Evolutionary conservation across 441 rosid species (phyloP), one percentile per base, ranked within the genome.

Genomic region (Adansonia grandidieri): DNA sequence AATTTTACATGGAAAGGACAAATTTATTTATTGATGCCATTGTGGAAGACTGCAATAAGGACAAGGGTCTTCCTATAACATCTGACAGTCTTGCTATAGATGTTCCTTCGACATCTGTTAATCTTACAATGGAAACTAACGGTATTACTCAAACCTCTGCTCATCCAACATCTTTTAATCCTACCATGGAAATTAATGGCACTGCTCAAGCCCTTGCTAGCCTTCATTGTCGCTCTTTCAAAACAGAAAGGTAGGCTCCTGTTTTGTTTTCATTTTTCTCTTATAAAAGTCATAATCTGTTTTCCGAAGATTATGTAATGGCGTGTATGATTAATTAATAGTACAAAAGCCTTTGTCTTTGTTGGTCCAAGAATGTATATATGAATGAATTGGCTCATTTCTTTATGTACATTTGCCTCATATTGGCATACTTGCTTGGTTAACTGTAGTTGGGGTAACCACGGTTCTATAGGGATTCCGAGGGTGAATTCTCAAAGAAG

Each of bases 381-480:
- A 22, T 19, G 63, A 19, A 20, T 8, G 44, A 32, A 14, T 13
- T 0, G 45, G 5, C 68, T 63, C 19, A 32, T 63, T 24, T 63
- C 45, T 63, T 6, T 32, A 19, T 32, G 10, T 63, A 14, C 20
- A 32, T 63, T 32, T 63, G 47, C 68, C 20, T 14, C 17, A 14
- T 6, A 14, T 10, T 24, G 13, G 9, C 9, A 4, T 63, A 1
- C 9, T 24, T 24, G 28, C 28, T 24, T 24, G 1, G 28, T 51
- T 14, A 51, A 51, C 17, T 14, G 14, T 13, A 51, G 14, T 14
- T 14, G 7, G 1, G 17, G 57, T 51, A 4, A 51, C 15, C 17
- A 13, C 15, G 15, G 57, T 51, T 24, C 56, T 37, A 2, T 28
- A 82, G 89, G 81, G 22, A 56, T 32, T 69, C 80, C 7, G 13